These are phyloP conservation scores for Theileria orientalis DNA, from an alignment of 169 alveolate genomes.

Conservation along the genomic window DNA sequence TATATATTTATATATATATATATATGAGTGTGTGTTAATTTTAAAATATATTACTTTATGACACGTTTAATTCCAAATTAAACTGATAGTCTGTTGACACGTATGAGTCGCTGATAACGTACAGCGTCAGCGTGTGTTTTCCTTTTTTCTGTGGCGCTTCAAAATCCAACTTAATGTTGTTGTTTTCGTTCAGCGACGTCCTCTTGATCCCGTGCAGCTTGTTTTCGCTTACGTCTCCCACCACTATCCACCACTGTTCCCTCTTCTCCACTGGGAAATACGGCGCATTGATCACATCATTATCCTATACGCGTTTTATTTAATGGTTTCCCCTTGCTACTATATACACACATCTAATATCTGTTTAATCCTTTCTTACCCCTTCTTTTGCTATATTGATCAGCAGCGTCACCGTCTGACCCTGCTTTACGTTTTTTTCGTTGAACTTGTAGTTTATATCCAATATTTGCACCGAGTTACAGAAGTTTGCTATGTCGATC, in stretches of 20 bases:
- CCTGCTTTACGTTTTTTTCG: slow-evolving; percentile 28
- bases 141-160: slow-evolving; percentile 82
- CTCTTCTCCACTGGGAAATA: slow-evolving; percentile 94
- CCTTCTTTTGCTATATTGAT: slow-evolving; percentile 58
- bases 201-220: slow-evolving; percentile 86
- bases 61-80: slow-evolving; percentile 28
- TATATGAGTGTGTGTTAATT: too few species aligned
- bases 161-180: slow-evolving; percentile 77
- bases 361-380: slow-evolving; percentile 34
- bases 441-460: slow-evolving; percentile 74
- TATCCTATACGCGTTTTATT: slow-evolving; percentile 76
- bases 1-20: too few species aligned
- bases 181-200: slow-evolving; percentile 68
- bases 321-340: background rate
- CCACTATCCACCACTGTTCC: slow-evolving; percentile 99
- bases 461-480: slow-evolving; percentile 87
- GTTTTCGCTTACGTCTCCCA: slow-evolving; percentile 89
- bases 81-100: slow-evolving; percentile 81
- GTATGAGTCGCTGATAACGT: slow-evolving; percentile 80
- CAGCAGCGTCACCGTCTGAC: background rate
- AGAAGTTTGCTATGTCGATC: slow-evolving; percentile 80
- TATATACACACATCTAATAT: background rate
- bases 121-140: slow-evolving; percentile 71
- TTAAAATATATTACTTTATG: background rate
- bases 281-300: slow-evolving; percentile 87